phyloP scores from a whole-genome alignment of 345 rosid species.

The Gossypium mustelinum region DNA sequence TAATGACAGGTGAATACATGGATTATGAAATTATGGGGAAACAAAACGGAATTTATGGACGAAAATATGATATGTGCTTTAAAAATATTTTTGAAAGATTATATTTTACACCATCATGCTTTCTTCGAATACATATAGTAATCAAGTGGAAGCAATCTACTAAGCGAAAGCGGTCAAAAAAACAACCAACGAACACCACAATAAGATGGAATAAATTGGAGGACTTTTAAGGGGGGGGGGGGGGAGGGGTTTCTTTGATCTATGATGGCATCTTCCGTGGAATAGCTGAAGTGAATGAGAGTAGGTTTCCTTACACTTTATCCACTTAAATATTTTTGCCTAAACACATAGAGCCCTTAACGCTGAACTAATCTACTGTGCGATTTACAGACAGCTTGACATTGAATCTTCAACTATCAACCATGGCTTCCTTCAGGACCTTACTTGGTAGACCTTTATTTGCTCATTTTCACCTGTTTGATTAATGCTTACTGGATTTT shows the following conservation, averaged over 20 bases:
- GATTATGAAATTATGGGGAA: neutral
- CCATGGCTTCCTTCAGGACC: conserved; percentile 25
- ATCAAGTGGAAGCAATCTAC: neutral
- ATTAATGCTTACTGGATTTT: too few species aligned
- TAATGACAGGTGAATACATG: neutral
- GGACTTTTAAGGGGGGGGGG: too few species aligned
- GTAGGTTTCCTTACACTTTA: neutral
- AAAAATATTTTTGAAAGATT: too few species aligned
- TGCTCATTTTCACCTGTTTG: neutral
- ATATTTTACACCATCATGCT: too few species aligned
- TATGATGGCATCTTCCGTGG: neutral
- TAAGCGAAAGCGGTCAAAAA: neutral
- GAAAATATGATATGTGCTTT: neutral
- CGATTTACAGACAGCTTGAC: neutral
- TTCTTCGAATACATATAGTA: too few species aligned
- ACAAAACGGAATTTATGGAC: neutral
- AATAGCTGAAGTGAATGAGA: neutral
- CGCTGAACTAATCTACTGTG: neutral
- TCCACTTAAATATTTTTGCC: neutral
- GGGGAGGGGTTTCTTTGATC: neutral
- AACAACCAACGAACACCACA: neutral
- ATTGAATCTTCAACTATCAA: neutral
- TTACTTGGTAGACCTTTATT: conserved; percentile 14
- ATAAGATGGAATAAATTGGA: neutral
- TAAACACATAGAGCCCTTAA: neutral